Percentiles rank a stretch among this genome's conserved stretches.
Conservation (phyloP, 139 green algal genomes). For the Closterium sp. region DNA sequence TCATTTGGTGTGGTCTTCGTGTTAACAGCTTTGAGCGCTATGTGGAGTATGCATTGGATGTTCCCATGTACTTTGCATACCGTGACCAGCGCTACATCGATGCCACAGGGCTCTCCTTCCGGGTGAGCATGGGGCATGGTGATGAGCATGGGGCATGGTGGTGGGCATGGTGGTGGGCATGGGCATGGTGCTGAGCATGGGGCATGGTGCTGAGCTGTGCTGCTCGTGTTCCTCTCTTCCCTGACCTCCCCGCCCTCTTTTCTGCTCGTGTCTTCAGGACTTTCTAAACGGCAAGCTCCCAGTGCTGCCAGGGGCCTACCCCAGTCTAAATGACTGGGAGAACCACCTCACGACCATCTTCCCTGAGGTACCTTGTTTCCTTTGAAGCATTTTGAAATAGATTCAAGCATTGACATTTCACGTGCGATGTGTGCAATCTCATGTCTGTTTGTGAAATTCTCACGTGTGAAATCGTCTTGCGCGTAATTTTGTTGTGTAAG, state of each 20-base stretch:
- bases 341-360: constrained; percentile 96
- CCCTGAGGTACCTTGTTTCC: not conserved
- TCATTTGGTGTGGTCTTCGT: not conserved
- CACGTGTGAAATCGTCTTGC: no score
- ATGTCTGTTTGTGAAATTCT: no score
- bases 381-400: no score
- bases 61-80: constrained; percentile 99
- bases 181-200: not conserved
- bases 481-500: no score
- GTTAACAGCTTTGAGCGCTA: constrained; percentile 79
- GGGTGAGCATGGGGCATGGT: not conserved
- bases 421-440: no score
- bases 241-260: no score
- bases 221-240: constrained; percentile 47
- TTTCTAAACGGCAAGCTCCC: constrained; percentile 87
- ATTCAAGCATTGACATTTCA: no score
- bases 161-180: not conserved
- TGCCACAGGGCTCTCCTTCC: constrained; percentile 64
- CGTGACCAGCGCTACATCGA: constrained; percentile 87
- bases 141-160: not conserved
- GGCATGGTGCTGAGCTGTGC: no score
- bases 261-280: constrained; percentile 54
- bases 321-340: constrained; percentile 90
- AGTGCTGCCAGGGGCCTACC: constrained; percentile 77
- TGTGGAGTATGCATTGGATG: constrained; percentile 91